A percentile compares a stretch with the other conserved stretches of the same genome.
These are phyloP conservation scores for Castanopsis chinensis DNA, from an alignment of 306 rosid species.

Conservation along the genomic window DNA sequence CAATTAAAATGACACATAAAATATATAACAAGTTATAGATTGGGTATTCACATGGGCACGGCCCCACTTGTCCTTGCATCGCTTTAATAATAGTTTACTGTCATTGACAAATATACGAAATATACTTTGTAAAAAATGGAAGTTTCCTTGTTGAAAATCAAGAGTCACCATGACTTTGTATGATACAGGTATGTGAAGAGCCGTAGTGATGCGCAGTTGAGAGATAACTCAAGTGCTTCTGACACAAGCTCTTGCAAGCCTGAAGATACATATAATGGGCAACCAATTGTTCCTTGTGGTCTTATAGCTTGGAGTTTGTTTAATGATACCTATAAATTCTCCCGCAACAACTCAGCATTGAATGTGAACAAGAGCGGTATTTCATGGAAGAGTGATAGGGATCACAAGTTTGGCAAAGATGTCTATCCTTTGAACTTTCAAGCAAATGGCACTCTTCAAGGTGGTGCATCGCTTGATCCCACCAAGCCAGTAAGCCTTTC, in stretches of 20 bases:
- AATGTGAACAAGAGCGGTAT: constrained; percentile 67
- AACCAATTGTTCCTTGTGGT: constrained; percentile 79
- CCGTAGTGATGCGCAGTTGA: constrained; percentile 84
- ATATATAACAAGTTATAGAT: background rate
- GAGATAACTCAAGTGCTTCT: constrained; percentile 18
- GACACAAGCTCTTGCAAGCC: constrained; percentile 57
- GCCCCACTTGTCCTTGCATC: background rate
- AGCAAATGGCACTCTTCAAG: constrained; percentile 49
- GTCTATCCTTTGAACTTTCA: constrained; percentile 89
- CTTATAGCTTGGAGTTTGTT: constrained; percentile 98
- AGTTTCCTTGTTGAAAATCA: background rate
- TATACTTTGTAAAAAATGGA: background rate
- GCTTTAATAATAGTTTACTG: background rate
- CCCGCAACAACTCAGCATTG: constrained; percentile 35
- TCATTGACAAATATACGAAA: background rate
- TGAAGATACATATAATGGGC: constrained; percentile 38
- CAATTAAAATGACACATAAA: background rate
- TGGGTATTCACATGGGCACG: background rate
- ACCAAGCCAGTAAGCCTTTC: constrained; percentile 49
- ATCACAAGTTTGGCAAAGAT: constrained; percentile 79
- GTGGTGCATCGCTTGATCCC: constrained; percentile 45
- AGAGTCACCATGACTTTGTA: background rate
- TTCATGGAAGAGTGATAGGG: constrained; percentile 93
- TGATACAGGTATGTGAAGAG: constrained; percentile 83
- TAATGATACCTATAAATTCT: constrained; percentile 77